Conservation (phyloP, 208 protist species). For the Wallacemonas sp. region DNA sequence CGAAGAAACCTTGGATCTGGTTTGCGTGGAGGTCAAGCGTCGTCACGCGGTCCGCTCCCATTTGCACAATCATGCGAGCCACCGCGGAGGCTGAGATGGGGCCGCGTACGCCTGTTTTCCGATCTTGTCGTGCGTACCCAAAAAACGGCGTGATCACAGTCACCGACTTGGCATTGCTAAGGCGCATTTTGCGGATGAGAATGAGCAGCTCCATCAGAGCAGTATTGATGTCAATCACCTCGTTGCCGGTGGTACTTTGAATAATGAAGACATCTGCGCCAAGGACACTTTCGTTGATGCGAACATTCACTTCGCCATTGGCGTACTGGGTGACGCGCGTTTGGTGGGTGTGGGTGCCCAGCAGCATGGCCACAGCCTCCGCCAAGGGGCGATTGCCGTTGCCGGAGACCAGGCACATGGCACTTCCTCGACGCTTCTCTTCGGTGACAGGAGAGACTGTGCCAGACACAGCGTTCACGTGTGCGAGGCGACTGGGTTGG, state of each 20-base stretch:
- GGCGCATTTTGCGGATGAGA: constrained; percentile 89
- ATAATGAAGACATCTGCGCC: constrained; percentile 97
- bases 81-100: constrained; percentile 94
- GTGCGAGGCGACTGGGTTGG: constrained; percentile 66
- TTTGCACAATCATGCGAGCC: constrained; percentile 89
- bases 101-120: constrained; percentile 90
- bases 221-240: constrained; percentile 92
- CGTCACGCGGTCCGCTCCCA: constrained; percentile 91
- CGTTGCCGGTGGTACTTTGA: constrained; percentile 93
- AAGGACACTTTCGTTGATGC: constrained; percentile 93
- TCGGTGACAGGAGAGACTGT: constrained; percentile 53
- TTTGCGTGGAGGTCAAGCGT: constrained; percentile 94
- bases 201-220: constrained; percentile 96
- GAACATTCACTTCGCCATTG: constrained; percentile 90
- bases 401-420: constrained; percentile 86
- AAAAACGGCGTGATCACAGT: constrained; percentile 96
- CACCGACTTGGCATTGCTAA: constrained; percentile 87
- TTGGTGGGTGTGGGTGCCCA: constrained; percentile 76
- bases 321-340: constrained; percentile 82
- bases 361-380: constrained; percentile 79
- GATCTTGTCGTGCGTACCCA: constrained; percentile 93
- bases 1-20: constrained; percentile 97
- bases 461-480: constrained; percentile 61
- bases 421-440: constrained; percentile 19
- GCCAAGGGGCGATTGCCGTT: constrained; percentile 90